Conservation (phyloP, 331 rosid species). For the Pyracantha coccinea region DNA sequence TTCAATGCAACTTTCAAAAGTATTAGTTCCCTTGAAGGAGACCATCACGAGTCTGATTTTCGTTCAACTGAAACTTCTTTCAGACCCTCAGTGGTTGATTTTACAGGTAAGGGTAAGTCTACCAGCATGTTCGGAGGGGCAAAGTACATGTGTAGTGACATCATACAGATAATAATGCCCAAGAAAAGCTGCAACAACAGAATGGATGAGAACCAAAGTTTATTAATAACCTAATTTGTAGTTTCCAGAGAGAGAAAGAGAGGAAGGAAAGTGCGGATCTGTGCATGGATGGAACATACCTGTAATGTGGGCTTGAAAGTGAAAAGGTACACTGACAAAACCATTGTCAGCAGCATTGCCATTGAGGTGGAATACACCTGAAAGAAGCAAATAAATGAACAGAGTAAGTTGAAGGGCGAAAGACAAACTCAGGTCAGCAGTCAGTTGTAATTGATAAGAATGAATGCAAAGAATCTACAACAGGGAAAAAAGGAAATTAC, state of each 20-base stretch:
- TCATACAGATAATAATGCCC: conserved; percentile 86
- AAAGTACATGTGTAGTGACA: conserved; percentile 97
- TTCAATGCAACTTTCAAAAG: conserved; percentile 8
- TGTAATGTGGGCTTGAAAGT: conserved; percentile 83
- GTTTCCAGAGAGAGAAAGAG: neutral
- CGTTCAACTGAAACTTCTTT: conserved; percentile 57
- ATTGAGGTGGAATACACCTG: conserved; percentile 66
- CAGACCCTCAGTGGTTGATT: conserved; percentile 59
- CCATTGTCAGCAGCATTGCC: conserved; percentile 93
- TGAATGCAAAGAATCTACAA: neutral
- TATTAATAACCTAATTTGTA: conserved; percentile 1
- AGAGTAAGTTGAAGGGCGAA: neutral
- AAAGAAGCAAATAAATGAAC: conserved; percentile 9
- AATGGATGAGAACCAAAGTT: conserved; percentile 5
- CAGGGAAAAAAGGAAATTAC: neutral
- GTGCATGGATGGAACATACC: conserved; percentile 31
- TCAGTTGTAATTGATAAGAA: neutral
- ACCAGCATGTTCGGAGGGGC: conserved; percentile 74
- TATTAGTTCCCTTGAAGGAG: neutral
- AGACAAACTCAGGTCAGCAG: neutral
- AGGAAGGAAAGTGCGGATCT: neutral
- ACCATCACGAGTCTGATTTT: conserved; percentile 52
- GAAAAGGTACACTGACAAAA: conserved; percentile 74
- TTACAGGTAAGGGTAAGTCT: conserved; percentile 56
- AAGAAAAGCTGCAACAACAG: conserved; percentile 67